Evolutionary conservation across 2,329 filamentous ascomycete genomes (phyloP).

Genomic region (Sarocladiaceae sp.): DNA sequence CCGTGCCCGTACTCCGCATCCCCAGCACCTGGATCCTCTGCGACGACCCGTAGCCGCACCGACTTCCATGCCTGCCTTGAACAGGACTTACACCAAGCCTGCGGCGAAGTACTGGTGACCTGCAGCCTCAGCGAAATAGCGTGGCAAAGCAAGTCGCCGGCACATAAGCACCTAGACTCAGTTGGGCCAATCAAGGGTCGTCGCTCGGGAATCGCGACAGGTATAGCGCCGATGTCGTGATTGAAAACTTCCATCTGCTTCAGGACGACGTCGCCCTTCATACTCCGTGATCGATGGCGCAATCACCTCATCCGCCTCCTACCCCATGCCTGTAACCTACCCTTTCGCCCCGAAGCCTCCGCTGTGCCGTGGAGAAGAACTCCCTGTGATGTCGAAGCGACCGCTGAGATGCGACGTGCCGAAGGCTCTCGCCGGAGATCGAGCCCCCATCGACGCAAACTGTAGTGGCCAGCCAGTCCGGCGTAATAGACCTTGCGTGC

Average conservation of each 20-base stretch:
- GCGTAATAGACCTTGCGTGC: conserved; percentile 5
- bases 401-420: conserved; percentile 6
- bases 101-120: neutral
- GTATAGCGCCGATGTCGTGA: conserved; percentile 48
- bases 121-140: neutral
- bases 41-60: conserved; percentile 3
- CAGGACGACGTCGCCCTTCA: neutral
- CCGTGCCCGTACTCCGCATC: neutral
- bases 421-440: conserved; percentile 9
- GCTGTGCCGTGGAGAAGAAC: no score
- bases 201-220: conserved; percentile 35
- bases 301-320: conserved; percentile 16
- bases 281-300: conserved; percentile 25
- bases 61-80: neutral
- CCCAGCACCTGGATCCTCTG: neutral
- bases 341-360: conserved; percentile 1
- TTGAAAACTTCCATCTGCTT: conserved; percentile 25
- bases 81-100: conserved; percentile 1
- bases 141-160: conserved; percentile 4
- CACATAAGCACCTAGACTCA: conserved; percentile 10
- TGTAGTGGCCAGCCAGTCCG: neutral
- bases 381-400: no score
- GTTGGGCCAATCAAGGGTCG: conserved; percentile 26
- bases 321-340: neutral
- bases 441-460: conserved; percentile 3